Percentiles rank a stretch among this genome's conserved stretches.
Conservation (phyloP, 1,284 basidiomycete species). For the Ceratobasidium sp. region DNA sequence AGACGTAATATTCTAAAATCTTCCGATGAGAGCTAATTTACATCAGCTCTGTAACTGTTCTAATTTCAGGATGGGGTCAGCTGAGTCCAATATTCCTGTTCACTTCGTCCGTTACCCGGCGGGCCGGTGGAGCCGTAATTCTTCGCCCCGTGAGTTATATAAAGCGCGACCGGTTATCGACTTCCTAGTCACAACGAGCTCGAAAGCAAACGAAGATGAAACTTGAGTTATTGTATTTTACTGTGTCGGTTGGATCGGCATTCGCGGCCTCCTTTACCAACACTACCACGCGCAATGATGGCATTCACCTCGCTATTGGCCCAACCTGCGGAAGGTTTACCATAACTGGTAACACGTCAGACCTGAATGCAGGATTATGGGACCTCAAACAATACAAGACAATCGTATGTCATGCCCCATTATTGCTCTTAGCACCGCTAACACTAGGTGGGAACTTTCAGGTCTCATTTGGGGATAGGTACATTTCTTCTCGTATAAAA, state of each 20-base stretch:
- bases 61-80: conserved; percentile 19
- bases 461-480: conserved; percentile 24
- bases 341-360: conserved; percentile 54
- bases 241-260: neutral
- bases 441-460: neutral
- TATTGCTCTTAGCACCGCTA: neutral
- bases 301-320: conserved; percentile 46
- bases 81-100: conserved; percentile 2
- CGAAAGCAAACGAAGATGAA: no score
- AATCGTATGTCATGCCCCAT: conserved; percentile 56
- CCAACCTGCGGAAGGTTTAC: conserved; percentile 45
- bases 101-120: neutral
- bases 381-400: conserved; percentile 58
- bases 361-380: conserved; percentile 63
- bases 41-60: neutral
- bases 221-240: neutral
- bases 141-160: neutral
- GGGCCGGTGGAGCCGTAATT: neutral
- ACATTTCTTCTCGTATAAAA: neutral
- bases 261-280: conserved; percentile 14
- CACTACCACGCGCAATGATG: conserved; percentile 46
- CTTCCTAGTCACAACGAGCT: neutral
- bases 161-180: neutral
- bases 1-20: no score
- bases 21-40: no score